A percentile compares a stretch with the other conserved stretches of the same genome.
phyloP scores from a whole-genome alignment of 73 alveolate genomes.

The Diophrys sp. region DNA sequence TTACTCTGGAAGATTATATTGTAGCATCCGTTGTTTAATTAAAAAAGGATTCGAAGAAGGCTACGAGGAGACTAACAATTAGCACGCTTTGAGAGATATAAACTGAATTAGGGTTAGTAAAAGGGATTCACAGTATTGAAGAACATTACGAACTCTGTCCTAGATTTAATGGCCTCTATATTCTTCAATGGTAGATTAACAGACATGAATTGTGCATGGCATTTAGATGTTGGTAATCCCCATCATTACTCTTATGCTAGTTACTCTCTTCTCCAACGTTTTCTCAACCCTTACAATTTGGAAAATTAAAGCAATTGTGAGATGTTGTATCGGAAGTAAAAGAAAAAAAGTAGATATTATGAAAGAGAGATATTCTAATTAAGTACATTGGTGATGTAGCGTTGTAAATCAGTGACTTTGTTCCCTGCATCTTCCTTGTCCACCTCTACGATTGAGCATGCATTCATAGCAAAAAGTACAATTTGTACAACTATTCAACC shows the following conservation, averaged over 20 bases:
- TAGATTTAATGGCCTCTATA: neutral
- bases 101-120: neutral
- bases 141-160: constrained; percentile 10
- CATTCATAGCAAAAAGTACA: no score
- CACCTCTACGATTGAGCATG: no score
- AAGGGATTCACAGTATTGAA: neutral
- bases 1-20: no score
- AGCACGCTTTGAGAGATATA: neutral
- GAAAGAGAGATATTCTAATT: constrained; percentile 11
- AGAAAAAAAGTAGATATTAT: neutral
- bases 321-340: neutral
- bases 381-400: no score
- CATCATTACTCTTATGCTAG: constrained; percentile 7
- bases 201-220: constrained; percentile 15
- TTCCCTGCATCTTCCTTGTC: no score
- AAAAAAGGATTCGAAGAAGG: no score
- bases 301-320: neutral
- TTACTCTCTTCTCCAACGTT: constrained; percentile 11
- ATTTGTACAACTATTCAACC: no score
- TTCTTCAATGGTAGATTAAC: constrained; percentile 18
- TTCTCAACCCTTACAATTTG: neutral
- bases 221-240: constrained; percentile 26
- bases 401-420: no score
- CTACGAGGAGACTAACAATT: no score
- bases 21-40: no score